Evolutionary conservation across 306 rosid species (phyloP).

Genomic region (Parietaria judaica): DNA sequence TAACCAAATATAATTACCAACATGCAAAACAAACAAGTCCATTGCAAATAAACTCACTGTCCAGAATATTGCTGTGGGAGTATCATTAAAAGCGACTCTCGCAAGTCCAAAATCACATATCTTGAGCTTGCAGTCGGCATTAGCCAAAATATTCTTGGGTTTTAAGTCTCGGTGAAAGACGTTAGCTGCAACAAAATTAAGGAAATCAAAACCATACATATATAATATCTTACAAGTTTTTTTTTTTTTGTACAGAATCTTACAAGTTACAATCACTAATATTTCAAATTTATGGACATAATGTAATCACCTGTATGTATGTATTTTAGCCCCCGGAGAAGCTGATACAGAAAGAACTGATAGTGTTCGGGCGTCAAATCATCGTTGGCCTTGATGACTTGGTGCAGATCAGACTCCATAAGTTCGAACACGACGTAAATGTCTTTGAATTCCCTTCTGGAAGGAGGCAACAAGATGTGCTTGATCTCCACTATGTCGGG

Average conservation of each 20-base stretch:
- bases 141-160: constrained; percentile 94
- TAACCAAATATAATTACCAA: background rate
- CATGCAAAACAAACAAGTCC: background rate
- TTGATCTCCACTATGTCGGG: constrained; percentile 98
- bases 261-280: constrained; percentile 7
- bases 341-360: constrained; percentile 98
- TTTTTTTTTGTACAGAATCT: no score
- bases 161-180: constrained; percentile 97
- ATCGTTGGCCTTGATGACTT: constrained; percentile 98
- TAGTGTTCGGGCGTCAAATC: constrained; percentile 97
- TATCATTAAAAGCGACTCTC: constrained; percentile 94
- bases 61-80: constrained; percentile 99
- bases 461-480: constrained; percentile 95
- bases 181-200: constrained; percentile 61
- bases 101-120: constrained; percentile 99
- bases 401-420: constrained; percentile 99
- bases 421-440: constrained; percentile 97
- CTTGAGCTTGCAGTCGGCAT: constrained; percentile 99
- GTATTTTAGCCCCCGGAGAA: constrained; percentile 95
- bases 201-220: constrained; percentile 22
- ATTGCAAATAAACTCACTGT: constrained; percentile 48
- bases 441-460: constrained; percentile 98
- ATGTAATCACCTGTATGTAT: constrained; percentile 78
- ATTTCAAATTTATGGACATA: constrained; percentile 4
- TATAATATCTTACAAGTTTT: constrained; percentile 6